A percentile compares a stretch with the other conserved stretches of the same genome.
phyloP scores from a whole-genome alignment of 2,329 filamentous ascomycete species.

The Fonsecaea monophora region DNA sequence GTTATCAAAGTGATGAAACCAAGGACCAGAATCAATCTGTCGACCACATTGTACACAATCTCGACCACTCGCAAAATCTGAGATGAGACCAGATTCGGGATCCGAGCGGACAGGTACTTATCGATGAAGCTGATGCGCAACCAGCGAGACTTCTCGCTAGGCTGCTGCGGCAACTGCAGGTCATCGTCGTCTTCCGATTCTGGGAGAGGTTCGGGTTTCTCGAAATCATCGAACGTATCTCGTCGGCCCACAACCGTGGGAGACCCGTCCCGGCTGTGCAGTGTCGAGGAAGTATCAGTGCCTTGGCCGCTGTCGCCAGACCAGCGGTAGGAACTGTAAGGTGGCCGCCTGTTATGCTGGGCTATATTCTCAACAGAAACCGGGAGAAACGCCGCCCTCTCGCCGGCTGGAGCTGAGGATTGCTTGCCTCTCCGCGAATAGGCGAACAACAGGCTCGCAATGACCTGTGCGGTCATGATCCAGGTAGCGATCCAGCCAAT shows the following conservation, averaged over 20 bases:
- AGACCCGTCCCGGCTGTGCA: slow-evolving; percentile 70
- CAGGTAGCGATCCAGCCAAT: slow-evolving; percentile 84
- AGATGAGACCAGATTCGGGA: slow-evolving; percentile 51
- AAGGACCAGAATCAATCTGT: slow-evolving; percentile 77
- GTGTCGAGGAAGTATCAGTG: slow-evolving; percentile 72
- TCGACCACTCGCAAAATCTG: slow-evolving; percentile 63
- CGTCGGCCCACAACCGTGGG: slow-evolving; percentile 58
- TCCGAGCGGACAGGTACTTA: slow-evolving; percentile 60
- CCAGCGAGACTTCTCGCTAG: slow-evolving; percentile 19
- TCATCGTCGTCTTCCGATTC: slow-evolving; percentile 55
- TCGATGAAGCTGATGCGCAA: slow-evolving; percentile 56
- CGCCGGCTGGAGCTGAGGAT: slow-evolving; percentile 47
- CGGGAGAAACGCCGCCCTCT: slow-evolving; percentile 68
- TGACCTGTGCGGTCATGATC: slow-evolving; percentile 72
- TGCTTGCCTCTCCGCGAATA: slow-evolving; percentile 60
- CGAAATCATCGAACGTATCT: slow-evolving; percentile 59
- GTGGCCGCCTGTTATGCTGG: slow-evolving; percentile 54
- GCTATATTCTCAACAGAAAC: slow-evolving; percentile 64
- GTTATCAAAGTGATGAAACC: slow-evolving; percentile 76
- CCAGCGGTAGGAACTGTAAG: slow-evolving; percentile 59
- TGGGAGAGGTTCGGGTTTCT: slow-evolving; percentile 48
- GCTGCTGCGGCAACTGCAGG: slow-evolving; percentile 48
- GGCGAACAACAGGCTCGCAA: slow-evolving; percentile 70
- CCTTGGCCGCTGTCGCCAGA: slow-evolving; percentile 78
- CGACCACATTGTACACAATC: slow-evolving; percentile 70